Percentiles rank a stretch among this genome's conserved stretches.
These are phyloP conservation scores for Skeletonema potamos DNA, from an alignment of 108 stramenopile species.

Conservation along the genomic window DNA sequence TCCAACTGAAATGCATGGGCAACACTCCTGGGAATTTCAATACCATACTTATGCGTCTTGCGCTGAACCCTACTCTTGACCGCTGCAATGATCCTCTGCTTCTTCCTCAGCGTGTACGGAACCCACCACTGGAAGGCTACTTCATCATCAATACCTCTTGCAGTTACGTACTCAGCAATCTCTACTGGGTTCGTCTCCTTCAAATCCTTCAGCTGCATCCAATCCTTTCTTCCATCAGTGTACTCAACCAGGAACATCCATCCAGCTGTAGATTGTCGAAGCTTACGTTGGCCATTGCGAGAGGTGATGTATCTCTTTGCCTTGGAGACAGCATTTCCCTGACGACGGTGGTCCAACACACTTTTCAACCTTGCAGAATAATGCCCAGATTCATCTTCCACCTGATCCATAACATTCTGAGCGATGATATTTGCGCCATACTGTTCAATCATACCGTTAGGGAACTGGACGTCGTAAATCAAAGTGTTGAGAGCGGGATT, in stretches of 20 bases:
- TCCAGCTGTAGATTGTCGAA: conserved; percentile 43
- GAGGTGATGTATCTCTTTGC: neutral
- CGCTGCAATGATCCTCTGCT: conserved; percentile 30
- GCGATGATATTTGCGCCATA: conserved; percentile 63
- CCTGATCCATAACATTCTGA: conserved; percentile 41
- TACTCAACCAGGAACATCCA: conserved; percentile 51
- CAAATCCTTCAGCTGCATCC: conserved; percentile 19
- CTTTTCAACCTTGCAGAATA: conserved; percentile 7
- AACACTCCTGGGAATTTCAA: conserved; percentile 24
- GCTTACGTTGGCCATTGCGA: neutral
- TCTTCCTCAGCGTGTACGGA: conserved; percentile 1
- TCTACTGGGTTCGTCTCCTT: conserved; percentile 42
- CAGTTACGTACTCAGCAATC: conserved; percentile 38
- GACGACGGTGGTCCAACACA: conserved; percentile 9
- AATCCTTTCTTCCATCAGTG: too few relatives aligned
- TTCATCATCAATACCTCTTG: conserved; percentile 18
- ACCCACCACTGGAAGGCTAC: conserved; percentile 56
- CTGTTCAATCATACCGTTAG: conserved; percentile 48
- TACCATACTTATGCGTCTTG: conserved; percentile 37
- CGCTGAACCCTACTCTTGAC: conserved; percentile 51
- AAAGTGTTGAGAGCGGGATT: conserved; percentile 44
- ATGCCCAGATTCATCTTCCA: conserved; percentile 32
- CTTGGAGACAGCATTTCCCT: conserved; percentile 7
- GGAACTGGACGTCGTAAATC: conserved; percentile 45
- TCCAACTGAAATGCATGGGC: conserved; percentile 23